phyloP scores from a whole-genome alignment of 306 rosid genomes.

The Adenanthera pavonina region DNA sequence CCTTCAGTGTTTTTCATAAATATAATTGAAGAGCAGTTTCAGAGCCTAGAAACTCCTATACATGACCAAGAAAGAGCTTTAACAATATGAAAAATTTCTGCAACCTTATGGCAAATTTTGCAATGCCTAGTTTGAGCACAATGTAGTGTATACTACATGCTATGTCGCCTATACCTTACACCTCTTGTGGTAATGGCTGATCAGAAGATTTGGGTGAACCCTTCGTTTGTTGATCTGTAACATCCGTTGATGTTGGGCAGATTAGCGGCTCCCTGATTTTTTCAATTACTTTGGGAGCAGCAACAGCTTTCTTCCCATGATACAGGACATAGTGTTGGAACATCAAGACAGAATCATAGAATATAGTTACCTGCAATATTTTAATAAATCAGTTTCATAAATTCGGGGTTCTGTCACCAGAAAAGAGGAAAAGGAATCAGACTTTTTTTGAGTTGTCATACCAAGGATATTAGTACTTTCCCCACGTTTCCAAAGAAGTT shows the following conservation, averaged over 20 bases:
- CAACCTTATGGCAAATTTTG: too few species aligned
- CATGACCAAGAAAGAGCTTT: too few species aligned
- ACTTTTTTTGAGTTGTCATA: background rate
- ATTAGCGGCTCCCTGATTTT: constrained; percentile 52
- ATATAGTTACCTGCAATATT: constrained; percentile 67
- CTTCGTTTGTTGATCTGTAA: background rate
- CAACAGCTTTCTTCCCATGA: constrained; percentile 42
- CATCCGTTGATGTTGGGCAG: background rate
- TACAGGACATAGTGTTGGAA: constrained; percentile 73
- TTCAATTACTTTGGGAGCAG: constrained; percentile 29
- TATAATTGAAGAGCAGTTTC: too few species aligned
- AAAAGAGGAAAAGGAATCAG: background rate
- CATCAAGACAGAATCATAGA: constrained; percentile 75
- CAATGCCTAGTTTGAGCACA: background rate
- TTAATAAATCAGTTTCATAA: background rate
- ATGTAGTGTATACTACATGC: too few species aligned
- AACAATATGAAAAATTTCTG: background rate
- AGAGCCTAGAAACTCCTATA: too few species aligned
- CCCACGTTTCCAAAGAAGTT: constrained; percentile 87
- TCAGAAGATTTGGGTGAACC: background rate
- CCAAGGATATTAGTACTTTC: constrained; percentile 80
- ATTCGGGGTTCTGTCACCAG: background rate
- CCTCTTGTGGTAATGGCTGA: background rate
- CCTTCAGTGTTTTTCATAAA: too few species aligned
- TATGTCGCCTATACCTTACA: background rate